Conservation (phyloP, 208 protist genomes). For the Histomonas meleagridis region DNA sequence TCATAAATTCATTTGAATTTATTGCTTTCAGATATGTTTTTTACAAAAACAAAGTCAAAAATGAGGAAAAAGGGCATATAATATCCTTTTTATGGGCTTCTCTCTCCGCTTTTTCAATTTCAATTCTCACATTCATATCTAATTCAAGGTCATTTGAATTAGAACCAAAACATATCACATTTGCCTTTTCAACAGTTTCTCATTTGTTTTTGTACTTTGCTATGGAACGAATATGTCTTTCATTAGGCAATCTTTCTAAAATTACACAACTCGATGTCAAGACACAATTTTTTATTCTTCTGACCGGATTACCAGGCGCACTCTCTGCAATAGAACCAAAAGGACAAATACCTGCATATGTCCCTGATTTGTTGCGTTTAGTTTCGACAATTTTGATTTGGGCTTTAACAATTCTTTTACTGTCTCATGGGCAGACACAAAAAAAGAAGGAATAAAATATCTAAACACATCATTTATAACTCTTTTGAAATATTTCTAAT, state of each 20-base stretch:
- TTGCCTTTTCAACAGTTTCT: background rate
- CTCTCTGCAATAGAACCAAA: background rate
- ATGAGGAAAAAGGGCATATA: background rate
- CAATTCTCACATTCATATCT: background rate
- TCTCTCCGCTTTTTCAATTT: background rate
- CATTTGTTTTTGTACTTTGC: background rate
- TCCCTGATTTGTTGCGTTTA: no score
- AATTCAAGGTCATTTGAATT: background rate
- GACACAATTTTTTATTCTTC: background rate
- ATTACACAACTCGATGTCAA: background rate
- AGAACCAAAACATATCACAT: background rate
- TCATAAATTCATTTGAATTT: background rate
- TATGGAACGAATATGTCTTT: background rate
- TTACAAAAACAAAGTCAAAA: background rate
- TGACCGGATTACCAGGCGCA: background rate
- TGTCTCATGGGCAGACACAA: no score
- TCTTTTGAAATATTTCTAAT: no score
- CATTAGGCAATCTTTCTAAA: background rate
- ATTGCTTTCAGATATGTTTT: background rate
- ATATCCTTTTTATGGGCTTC: background rate
- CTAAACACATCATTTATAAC: no score
- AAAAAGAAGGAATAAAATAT: no score
- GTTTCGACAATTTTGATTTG: no score
- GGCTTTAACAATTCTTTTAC: no score
- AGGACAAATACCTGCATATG: background rate